These are phyloP conservation scores for Fomitopsis serialis DNA, from an alignment of 768 basidiomycete genomes.

Conservation along the genomic window DNA sequence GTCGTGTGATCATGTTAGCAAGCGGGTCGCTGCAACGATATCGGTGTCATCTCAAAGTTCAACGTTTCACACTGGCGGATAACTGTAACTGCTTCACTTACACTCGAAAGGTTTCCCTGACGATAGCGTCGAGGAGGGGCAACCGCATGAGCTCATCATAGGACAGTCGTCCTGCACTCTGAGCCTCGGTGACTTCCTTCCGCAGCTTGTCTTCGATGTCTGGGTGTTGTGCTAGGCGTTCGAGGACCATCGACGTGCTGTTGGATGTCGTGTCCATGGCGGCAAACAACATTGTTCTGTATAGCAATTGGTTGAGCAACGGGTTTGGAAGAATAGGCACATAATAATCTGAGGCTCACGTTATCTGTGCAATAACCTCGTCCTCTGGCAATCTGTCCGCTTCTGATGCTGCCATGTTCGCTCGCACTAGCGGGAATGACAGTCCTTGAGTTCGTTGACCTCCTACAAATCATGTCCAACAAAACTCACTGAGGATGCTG, in stretches of 20 bases:
- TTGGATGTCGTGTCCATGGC: constrained; percentile 14
- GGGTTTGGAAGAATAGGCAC: neutral
- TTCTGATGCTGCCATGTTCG: constrained; percentile 5
- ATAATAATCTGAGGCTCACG: neutral
- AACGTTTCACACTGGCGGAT: neutral
- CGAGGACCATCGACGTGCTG: constrained; percentile 4
- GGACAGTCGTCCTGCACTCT: constrained; percentile 7
- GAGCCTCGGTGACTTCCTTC: constrained; percentile 1
- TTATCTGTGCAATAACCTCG: constrained; percentile 10
- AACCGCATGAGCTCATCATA: constrained; percentile 21
- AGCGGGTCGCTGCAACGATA: constrained; percentile 6
- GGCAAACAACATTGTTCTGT: constrained; percentile 10
- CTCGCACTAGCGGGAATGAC: constrained; percentile 7
- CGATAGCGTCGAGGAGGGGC: constrained; percentile 25
- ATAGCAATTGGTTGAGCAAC: neutral
- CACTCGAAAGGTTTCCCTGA: constrained; percentile 20
- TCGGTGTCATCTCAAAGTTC: no score
- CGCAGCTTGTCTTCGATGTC: constrained; percentile 12
- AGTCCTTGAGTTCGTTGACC: no score
- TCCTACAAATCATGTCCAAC: neutral
- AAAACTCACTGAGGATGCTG: constrained; percentile 10
- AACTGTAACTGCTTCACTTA: constrained; percentile 4
- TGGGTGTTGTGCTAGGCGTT: constrained; percentile 9
- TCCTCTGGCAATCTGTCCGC: constrained; percentile 9
- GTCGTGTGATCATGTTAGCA: constrained; percentile 5